Conservation (phyloP, 345 rosid species). For the Eucalyptus grandis region DNA sequence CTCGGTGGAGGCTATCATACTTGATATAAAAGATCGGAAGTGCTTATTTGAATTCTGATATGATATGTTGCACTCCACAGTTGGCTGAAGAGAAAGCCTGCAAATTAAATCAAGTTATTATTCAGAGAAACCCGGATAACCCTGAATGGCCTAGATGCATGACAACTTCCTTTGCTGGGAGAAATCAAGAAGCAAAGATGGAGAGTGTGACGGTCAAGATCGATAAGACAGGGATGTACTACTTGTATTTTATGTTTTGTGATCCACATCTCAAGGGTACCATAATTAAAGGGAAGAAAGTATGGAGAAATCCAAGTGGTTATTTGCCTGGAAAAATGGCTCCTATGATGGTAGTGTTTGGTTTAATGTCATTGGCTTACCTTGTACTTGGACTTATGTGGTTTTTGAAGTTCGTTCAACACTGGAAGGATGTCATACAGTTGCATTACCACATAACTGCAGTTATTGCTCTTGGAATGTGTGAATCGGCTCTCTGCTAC, state of each 20-base stretch:
- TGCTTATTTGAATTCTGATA: conserved; percentile 23
- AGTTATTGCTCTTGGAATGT: too few relatives aligned
- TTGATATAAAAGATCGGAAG: conserved; percentile 14
- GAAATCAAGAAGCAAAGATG: conserved; percentile 37
- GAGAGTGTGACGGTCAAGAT: conserved; percentile 33
- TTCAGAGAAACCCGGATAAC: conserved; percentile 35
- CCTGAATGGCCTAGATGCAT: conserved; percentile 67
- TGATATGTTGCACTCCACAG: conserved; percentile 44
- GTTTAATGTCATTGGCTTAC: too few relatives aligned
- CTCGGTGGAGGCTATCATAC: too few relatives aligned
- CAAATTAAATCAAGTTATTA: conserved; percentile 67
- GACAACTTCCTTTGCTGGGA: conserved; percentile 48
- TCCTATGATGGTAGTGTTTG: too few relatives aligned
- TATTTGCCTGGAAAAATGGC: too few relatives aligned
- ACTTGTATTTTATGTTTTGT: conserved; percentile 78
- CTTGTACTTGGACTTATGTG: too few relatives aligned
- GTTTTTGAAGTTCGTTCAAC: too few relatives aligned
- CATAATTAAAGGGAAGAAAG: conserved; percentile 62
- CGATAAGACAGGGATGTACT: conserved; percentile 74
- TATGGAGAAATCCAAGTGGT: conserved; percentile 83
- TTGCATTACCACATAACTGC: too few relatives aligned
- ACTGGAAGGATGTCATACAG: too few relatives aligned
- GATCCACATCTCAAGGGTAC: conserved; percentile 60
- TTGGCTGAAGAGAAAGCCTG: conserved; percentile 47
- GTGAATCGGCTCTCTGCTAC: too few relatives aligned